Base-by-base conservation (phyloP, 805 yeast genomes). In the Cephaloascus fragrans region DNA sequence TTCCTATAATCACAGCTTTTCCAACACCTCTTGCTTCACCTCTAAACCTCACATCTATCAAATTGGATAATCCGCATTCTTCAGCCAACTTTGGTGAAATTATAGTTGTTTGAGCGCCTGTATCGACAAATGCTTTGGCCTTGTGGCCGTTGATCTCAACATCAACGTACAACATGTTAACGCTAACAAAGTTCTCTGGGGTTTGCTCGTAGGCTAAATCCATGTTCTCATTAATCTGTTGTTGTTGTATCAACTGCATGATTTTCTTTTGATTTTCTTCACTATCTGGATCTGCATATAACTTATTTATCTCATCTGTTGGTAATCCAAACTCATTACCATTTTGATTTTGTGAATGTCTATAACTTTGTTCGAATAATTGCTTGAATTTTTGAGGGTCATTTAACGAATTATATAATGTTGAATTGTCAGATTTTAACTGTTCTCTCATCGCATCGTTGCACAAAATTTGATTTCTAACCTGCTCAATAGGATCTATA, bases 21-120 rank as follows among this genome's bases (percentile, higher is more conserved):
- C 98, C 99, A 12, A 93, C 97, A 35, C 98, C 99, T 39, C 76
- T 66, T 1, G 96, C 97, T 51, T 77, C 77, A 18, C 96, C 96
- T 34, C 67, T 67, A 55, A 80, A 87, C 43, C 96, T 67, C 43
- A 62, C 77, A 55, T 93, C 99, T 4, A 93, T 77, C 40, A 88
- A 62, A 46, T 82, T 76, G 19, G 77, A 61, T 19, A 93, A 61
- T 2, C 83, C 83, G 42, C 89, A 75, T 36, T 67, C 62, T 44
- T 82, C 83, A 0, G 95, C 96, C 45, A 89, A 66, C 33, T 67
- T 63, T 1, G 94, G 83, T 26, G 88, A 78, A 52, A 93, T 76
- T 32, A 93, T 80, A 0, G 98, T 88, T 20, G 77, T 67, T 57
- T 88, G 96, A 0, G 99, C 97, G 2, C 99, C 98, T 0, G 97